These are phyloP conservation scores for Cylindrotheca closterium DNA, from an alignment of 108 stramenopile genomes.

Conservation along the genomic window DNA sequence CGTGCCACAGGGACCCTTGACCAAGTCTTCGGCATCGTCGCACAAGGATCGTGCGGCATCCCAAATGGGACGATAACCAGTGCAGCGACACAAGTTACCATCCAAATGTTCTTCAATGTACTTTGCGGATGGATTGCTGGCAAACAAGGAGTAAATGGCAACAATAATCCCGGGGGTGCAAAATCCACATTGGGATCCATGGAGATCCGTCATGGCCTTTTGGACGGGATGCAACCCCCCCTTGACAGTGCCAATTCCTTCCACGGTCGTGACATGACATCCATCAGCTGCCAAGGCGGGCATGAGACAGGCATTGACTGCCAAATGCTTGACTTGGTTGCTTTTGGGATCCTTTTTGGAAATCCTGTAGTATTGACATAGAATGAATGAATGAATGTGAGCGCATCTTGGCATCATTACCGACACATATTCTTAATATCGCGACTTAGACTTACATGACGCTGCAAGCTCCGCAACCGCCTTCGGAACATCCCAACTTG, in stretches of 20 bases:
- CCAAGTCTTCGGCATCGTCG: conserved; percentile 45
- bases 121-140: conserved; percentile 37
- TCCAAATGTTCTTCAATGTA: conserved; percentile 92
- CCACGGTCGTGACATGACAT: conserved; percentile 89
- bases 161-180: conserved; percentile 97
- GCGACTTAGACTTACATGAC: conserved; percentile 75
- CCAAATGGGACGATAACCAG: conserved; percentile 93
- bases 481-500: conserved; percentile 88
- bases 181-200: conserved; percentile 96
- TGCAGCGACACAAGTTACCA: conserved; percentile 96
- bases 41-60: conserved; percentile 87
- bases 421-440: too few relatives aligned
- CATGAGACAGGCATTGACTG: conserved; percentile 92
- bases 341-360: conserved; percentile 37
- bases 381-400: conserved; percentile 3
- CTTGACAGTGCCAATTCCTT: conserved; percentile 82
- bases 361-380: conserved; percentile 21
- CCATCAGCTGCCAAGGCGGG: conserved; percentile 88
- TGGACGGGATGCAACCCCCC: conserved; percentile 89
- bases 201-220: conserved; percentile 88
- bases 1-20: conserved; percentile 71
- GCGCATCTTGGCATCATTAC: background rate
- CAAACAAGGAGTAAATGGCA: conserved; percentile 85
- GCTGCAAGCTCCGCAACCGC: conserved; percentile 95
- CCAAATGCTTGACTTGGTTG: conserved; percentile 41